These are phyloP conservation scores for Trichoderma orchidacearum DNA, from an alignment of 495 filamentous ascomycete species.

Conservation along the genomic window DNA sequence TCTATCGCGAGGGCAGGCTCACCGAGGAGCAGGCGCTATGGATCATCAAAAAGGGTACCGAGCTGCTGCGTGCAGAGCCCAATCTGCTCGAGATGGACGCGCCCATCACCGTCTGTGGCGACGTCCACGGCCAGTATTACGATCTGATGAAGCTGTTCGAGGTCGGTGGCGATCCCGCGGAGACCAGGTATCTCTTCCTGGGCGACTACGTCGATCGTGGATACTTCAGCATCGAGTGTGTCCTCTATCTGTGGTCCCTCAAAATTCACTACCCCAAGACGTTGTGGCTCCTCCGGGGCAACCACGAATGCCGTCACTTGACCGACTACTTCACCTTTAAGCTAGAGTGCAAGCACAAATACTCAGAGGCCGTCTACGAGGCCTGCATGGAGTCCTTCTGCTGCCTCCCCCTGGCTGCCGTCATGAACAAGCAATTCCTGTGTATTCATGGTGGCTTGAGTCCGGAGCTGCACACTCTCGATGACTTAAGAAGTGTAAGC, in stretches of 20 bases:
- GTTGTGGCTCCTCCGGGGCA: conserved; percentile 91
- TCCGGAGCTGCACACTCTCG: conserved; percentile 87
- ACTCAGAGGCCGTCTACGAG: conserved; percentile 91
- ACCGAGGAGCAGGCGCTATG: conserved; percentile 95
- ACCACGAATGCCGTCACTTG: conserved; percentile 96
- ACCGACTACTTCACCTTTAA: conserved; percentile 99
- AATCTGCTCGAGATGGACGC: conserved; percentile 99
- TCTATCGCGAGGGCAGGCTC: conserved; percentile 92
- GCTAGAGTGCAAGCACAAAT: conserved; percentile 98
- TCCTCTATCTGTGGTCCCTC: conserved; percentile 91
- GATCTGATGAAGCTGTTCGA: conserved; percentile 99
- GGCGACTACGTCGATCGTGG: conserved; percentile 97
- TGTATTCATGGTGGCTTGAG: conserved; percentile 96
- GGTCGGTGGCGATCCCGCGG: conserved; percentile 90
- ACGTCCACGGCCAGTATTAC: conserved; percentile 97
- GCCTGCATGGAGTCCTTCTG: conserved; percentile 98
- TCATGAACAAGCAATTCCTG: conserved; percentile 99
- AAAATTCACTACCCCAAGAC: conserved; percentile 99
- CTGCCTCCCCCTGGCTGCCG: conserved; percentile 78
- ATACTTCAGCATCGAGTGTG: conserved; percentile 98
- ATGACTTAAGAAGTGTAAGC: conserved; percentile 77
- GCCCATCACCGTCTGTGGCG: conserved; percentile 97
- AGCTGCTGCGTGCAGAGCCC: conserved; percentile 73
- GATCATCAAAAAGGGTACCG: conserved; percentile 77
- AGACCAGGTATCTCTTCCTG: conserved; percentile 91